These are phyloP conservation scores for Myrica gale DNA, from an alignment of 306 rosid genomes.

Conservation along the genomic window DNA sequence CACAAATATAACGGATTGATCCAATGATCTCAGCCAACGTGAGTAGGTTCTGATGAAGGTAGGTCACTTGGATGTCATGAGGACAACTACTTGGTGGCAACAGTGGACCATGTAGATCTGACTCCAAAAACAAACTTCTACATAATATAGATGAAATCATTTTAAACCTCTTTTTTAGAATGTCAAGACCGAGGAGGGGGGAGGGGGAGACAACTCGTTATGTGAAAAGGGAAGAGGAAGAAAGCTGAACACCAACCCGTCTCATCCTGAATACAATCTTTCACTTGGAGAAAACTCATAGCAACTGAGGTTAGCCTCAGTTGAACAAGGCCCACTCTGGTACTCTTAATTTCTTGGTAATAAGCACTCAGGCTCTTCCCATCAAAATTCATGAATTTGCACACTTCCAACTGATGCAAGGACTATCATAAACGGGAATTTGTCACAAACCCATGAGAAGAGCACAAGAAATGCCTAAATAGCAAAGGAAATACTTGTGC, in stretches of 20 bases:
- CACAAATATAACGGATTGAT: slow-evolving; percentile 10
- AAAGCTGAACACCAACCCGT: background rate
- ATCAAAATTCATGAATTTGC: too few species aligned
- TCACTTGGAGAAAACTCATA: background rate
- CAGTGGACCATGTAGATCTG: background rate
- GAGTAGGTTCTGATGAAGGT: background rate
- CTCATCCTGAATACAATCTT: background rate
- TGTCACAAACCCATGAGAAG: background rate
- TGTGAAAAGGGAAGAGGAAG: background rate
- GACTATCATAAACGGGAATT: background rate
- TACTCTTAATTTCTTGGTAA: too few species aligned
- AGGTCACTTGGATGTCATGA: background rate
- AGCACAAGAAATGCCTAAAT: background rate
- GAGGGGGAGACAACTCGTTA: background rate
- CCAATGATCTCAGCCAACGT: background rate
- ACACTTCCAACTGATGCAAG: background rate
- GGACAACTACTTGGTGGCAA: background rate
- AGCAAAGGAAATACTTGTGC: background rate
- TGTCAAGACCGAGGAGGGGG: background rate
- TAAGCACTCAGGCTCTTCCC: too few species aligned
- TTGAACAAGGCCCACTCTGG: too few species aligned
- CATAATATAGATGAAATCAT: background rate
- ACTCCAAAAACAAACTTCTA: background rate
- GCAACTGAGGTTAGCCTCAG: background rate
- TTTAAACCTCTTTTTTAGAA: background rate